Percentiles rank a stretch among this genome's conserved stretches.
phyloP scores from a whole-genome alignment of 306 rosid genomes.

The Calophaca sinica region DNA sequence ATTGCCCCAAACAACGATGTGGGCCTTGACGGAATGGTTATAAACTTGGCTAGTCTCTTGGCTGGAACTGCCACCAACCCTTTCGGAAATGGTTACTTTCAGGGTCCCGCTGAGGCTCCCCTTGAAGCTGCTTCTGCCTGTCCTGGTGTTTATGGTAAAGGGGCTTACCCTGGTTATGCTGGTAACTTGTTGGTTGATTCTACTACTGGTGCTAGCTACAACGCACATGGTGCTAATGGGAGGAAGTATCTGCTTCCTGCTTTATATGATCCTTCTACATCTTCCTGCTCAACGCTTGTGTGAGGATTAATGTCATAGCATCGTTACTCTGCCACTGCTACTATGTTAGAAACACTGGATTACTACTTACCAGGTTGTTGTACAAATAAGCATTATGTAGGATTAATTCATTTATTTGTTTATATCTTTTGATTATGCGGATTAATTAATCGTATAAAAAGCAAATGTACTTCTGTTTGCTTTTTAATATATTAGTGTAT shows the following conservation, averaged over 20 bases:
- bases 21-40: conserved; percentile 72
- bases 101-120: conserved; percentile 69
- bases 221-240: conserved; percentile 63
- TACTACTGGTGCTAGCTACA: conserved; percentile 64
- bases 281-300: conserved; percentile 62
- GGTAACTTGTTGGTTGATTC: conserved; percentile 64
- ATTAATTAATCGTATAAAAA: conserved; percentile 16
- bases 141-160: conserved; percentile 68
- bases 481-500: background rate
- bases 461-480: conserved; percentile 54
- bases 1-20: conserved; percentile 72
- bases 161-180: conserved; percentile 78
- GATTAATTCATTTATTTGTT: conserved; percentile 52
- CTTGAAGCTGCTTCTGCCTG: conserved; percentile 72
- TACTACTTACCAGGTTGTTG: conserved; percentile 12
- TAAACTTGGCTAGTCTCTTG: conserved; percentile 67
- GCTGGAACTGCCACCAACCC: conserved; percentile 81
- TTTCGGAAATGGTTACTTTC: conserved; percentile 71
- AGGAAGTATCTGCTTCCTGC: conserved; percentile 75
- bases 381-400: conserved; percentile 47
- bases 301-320: conserved; percentile 9
- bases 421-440: conserved; percentile 22
- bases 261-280: conserved; percentile 63
- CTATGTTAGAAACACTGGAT: background rate
- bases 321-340: background rate